These are phyloP conservation scores for Plenodomus lindquistii DNA, from an alignment of 2,329 filamentous ascomycete species.

Conservation along the genomic window DNA sequence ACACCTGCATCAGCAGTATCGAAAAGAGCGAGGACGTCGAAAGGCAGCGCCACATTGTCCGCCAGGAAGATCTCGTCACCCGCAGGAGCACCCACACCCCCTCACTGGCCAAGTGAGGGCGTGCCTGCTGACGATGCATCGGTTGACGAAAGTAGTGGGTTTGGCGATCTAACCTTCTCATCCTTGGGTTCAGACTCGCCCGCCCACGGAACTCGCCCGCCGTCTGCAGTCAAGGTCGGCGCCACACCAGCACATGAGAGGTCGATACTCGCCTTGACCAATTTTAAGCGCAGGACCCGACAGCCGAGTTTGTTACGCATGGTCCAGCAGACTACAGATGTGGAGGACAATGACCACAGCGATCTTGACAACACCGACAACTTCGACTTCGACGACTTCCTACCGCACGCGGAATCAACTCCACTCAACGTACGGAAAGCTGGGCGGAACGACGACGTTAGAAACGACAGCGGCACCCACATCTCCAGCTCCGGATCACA, in stretches of 20 bases:
- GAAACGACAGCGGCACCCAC: constrained; percentile 33
- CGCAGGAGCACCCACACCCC: constrained; percentile 2
- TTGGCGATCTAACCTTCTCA: constrained; percentile 39
- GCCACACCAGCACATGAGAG: constrained; percentile 51
- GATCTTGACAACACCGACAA: constrained; percentile 49
- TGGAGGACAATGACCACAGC: constrained; percentile 51
- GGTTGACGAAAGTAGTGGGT: constrained; percentile 35
- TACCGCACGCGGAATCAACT: constrained; percentile 69
- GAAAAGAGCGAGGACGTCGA: constrained; percentile 19
- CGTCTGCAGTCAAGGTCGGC: constrained; percentile 49
- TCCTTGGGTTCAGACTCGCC: constrained; percentile 41
- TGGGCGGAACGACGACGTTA: constrained; percentile 27
- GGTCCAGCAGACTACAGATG: constrained; percentile 50
- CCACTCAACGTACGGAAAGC: constrained; percentile 57
- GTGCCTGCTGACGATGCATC: constrained; percentile 12
- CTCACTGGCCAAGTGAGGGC: constrained; percentile 3
- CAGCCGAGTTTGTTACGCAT: constrained; percentile 56
- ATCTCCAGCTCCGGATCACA: constrained; percentile 39
- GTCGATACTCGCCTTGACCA: constrained; percentile 54
- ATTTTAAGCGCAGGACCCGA: constrained; percentile 54
- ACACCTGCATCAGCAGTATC: constrained; percentile 28
- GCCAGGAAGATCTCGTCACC: constrained; percentile 15
- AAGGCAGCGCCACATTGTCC: constrained; percentile 21
- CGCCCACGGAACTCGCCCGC: constrained; percentile 44
- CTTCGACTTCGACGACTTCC: constrained; percentile 51